These are phyloP conservation scores for Caloboletus firmus DNA, from an alignment of 1,284 basidiomycete genomes.

Conservation along the genomic window DNA sequence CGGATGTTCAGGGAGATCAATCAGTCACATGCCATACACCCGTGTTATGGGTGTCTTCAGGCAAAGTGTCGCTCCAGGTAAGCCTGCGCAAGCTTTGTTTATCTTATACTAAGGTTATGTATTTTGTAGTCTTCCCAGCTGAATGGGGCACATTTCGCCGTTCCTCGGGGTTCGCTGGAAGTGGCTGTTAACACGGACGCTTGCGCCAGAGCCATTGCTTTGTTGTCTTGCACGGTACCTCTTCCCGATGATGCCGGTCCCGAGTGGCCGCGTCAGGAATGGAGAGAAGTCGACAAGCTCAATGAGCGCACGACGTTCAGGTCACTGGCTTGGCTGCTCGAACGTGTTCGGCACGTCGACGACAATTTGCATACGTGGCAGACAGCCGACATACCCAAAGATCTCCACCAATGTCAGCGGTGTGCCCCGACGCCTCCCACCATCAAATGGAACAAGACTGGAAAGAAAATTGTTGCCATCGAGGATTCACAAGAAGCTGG, in stretches of 20 bases:
- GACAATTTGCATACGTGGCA: conserved; percentile 66
- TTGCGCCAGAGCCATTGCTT: conserved; percentile 72
- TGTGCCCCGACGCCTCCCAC: conserved; percentile 81
- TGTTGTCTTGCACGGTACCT: conserved; percentile 76
- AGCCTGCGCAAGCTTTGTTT: conserved; percentile 19
- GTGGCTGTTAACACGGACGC: conserved; percentile 58
- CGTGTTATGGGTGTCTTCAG: conserved; percentile 59
- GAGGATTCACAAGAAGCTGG: conserved; percentile 86
- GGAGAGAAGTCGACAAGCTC: conserved; percentile 82
- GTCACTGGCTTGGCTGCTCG: conserved; percentile 82
- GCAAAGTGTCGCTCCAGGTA: conserved; percentile 53
- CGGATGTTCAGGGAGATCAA: conserved; percentile 47
- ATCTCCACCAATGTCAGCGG: conserved; percentile 56
- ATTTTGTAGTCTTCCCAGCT: conserved; percentile 44
- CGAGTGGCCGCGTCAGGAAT: conserved; percentile 75
- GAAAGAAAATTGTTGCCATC: conserved; percentile 63
- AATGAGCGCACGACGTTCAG: conserved; percentile 83
- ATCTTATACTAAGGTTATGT: conserved; percentile 4
- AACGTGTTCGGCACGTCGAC: conserved; percentile 76
- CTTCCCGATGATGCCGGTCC: conserved; percentile 65
- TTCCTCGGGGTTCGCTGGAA: conserved; percentile 56
- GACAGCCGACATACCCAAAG: conserved; percentile 41
- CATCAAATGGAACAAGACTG: conserved; percentile 71
- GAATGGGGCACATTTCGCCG: conserved; percentile 64
- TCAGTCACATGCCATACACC: conserved; percentile 59